Evolutionary conservation across 1,139 yeast genomes (phyloP).

Genomic region (Candida frijolesensis): DNA sequence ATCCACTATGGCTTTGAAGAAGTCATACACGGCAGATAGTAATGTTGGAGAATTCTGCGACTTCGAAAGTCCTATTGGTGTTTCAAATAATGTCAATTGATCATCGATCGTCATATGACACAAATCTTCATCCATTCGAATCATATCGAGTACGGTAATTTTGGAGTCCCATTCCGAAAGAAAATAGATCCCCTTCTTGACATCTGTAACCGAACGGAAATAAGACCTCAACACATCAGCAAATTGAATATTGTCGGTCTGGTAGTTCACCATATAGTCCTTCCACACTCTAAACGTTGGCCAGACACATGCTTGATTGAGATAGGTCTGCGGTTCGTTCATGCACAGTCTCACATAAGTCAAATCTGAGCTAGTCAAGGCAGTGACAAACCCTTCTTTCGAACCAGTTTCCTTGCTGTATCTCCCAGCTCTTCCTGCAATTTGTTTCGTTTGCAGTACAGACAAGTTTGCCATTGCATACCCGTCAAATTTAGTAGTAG

Average conservation of each 20-base stretch:
- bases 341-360: slow-evolving; percentile 46
- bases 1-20: slow-evolving; percentile 39
- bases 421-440: slow-evolving; percentile 97
- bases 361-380: slow-evolving; percentile 49
- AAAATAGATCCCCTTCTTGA: slow-evolving; percentile 30
- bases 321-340: slow-evolving; percentile 44
- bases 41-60: slow-evolving; percentile 9
- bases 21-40: slow-evolving; percentile 30
- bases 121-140: slow-evolving; percentile 36
- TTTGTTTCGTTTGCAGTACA: slow-evolving; percentile 77
- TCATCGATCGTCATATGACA: slow-evolving; percentile 45
- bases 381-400: slow-evolving; percentile 63
- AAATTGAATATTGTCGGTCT: slow-evolving; percentile 31
- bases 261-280: slow-evolving; percentile 56
- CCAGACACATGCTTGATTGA: slow-evolving; percentile 65
- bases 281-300: slow-evolving; percentile 70
- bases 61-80: slow-evolving; percentile 50
- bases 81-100: slow-evolving; percentile 58
- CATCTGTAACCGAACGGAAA: not conserved
- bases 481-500: slow-evolving; percentile 75
- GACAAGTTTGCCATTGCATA: slow-evolving; percentile 47
- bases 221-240: not conserved
- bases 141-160: slow-evolving; percentile 44
- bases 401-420: slow-evolving; percentile 43
- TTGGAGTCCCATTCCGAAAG: slow-evolving; percentile 50